Evolutionary conservation across 371 early-diverging fungal genomes (phyloP).

Genomic region (Conidiobolus incongruus): DNA sequence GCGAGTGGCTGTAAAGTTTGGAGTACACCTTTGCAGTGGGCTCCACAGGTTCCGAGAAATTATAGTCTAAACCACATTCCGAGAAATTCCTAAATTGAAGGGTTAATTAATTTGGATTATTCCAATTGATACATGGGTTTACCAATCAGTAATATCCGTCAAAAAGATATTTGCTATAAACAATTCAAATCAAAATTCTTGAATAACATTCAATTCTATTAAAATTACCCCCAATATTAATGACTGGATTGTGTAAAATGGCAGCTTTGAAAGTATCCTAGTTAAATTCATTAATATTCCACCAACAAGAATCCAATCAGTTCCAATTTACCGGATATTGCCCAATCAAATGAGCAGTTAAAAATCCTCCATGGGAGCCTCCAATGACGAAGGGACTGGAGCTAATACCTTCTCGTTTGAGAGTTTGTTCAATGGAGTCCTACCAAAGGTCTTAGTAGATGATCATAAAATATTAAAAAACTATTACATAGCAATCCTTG

Average conservation of each 20-base stretch:
- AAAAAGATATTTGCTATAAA: slow-evolving; percentile 21
- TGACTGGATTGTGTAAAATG: slow-evolving; percentile 50
- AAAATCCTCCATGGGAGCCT: slow-evolving; percentile 53
- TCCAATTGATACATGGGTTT: slow-evolving; percentile 7
- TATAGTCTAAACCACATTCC: slow-evolving; percentile 22
- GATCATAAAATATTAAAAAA: no score
- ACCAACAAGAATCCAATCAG: background rate
- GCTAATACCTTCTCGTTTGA: background rate
- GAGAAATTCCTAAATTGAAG: slow-evolving; percentile 11
- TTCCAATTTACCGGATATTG: slow-evolving; percentile 12
- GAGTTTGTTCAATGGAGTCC: background rate
- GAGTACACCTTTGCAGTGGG: slow-evolving; percentile 20
- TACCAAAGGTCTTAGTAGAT: no score
- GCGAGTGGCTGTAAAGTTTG: slow-evolving; percentile 23
- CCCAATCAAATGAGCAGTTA: slow-evolving; percentile 30
- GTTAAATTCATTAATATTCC: background rate
- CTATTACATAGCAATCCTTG: slow-evolving; percentile 1
- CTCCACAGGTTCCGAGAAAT: slow-evolving; percentile 14
- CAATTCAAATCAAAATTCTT: slow-evolving; percentile 2
- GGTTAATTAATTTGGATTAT: slow-evolving; percentile 5
- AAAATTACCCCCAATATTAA: slow-evolving; percentile 41
- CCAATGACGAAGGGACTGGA: slow-evolving; percentile 17
- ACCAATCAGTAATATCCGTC: slow-evolving; percentile 52
- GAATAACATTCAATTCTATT: background rate
- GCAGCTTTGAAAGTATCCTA: slow-evolving; percentile 24